Conservation (phyloP, 257 asterid genomes). For the Perilla frutescens region DNA sequence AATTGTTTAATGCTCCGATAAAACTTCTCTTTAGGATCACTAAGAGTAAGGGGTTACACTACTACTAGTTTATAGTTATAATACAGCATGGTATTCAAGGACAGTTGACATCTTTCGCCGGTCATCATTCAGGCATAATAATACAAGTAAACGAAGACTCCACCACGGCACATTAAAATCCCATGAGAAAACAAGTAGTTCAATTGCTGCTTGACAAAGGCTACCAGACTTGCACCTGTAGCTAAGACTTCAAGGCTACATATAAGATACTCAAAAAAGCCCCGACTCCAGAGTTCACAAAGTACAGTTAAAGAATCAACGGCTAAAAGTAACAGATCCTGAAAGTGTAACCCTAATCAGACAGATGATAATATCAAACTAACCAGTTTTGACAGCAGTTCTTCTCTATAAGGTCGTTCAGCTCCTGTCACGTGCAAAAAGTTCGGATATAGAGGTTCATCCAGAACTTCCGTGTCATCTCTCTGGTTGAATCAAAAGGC, state of each 20-base stretch:
- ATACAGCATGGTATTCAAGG: background rate
- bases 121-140: background rate
- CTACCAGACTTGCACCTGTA: slow-evolving; percentile 1
- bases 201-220: background rate
- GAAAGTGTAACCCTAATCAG: background rate
- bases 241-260: background rate
- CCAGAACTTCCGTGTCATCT: slow-evolving; percentile 81
- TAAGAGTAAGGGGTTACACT: background rate
- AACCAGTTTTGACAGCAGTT: slow-evolving; percentile 64
- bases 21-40: background rate
- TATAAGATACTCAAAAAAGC: background rate
- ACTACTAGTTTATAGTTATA: background rate
- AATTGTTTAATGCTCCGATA: no score
- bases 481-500: slow-evolving; percentile 53
- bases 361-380: slow-evolving; percentile 24
- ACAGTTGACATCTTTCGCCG: no score
- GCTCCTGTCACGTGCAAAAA: slow-evolving; percentile 61
- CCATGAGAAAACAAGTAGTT: background rate
- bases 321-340: background rate
- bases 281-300: background rate
- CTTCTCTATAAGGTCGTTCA: slow-evolving; percentile 72
- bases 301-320: background rate
- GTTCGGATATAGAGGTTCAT: slow-evolving; percentile 80
- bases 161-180: background rate
- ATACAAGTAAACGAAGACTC: background rate